A percentile compares a stretch with the other conserved stretches of the same genome.
Conservation (phyloP, 768 basidiomycete genomes). For the Lentinula detonsa region DNA sequence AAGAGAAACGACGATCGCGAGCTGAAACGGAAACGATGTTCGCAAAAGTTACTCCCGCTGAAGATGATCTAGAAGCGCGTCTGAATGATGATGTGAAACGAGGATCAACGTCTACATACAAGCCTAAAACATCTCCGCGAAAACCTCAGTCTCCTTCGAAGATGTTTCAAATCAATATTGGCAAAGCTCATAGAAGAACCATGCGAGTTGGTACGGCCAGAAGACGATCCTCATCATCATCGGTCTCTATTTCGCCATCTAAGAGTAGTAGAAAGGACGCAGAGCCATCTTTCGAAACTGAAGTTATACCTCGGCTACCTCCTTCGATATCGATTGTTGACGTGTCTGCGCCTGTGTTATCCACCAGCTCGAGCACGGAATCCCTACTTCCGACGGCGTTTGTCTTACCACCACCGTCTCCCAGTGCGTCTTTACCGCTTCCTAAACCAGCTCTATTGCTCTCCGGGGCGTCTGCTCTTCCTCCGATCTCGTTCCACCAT, state of each 20-base stretch:
- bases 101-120: constrained; percentile 31
- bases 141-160: constrained; percentile 19
- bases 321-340: constrained; percentile 5
- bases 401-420: constrained; percentile 74
- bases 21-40: constrained; percentile 56
- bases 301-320: constrained; percentile 30
- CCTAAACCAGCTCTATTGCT: constrained; percentile 36
- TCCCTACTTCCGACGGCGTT: constrained; percentile 66
- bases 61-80: constrained; percentile 11
- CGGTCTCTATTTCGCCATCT: constrained; percentile 24
- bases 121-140: constrained; percentile 34
- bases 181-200: constrained; percentile 42
- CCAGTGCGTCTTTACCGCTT: constrained; percentile 52
- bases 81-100: constrained; percentile 20
- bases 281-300: constrained; percentile 47
- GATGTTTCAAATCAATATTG: constrained; percentile 27
- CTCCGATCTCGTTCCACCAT: constrained; percentile 10
- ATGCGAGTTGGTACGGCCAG: constrained; percentile 26
- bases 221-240: constrained; percentile 36
- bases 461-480: not conserved
- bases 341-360: constrained; percentile 4
- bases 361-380: constrained; percentile 17
- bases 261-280: constrained; percentile 14
- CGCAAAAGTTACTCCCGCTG: constrained; percentile 47
- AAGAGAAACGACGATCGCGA: constrained; percentile 74